A percentile compares a stretch with the other conserved stretches of the same genome.
Evolutionary conservation across 805 yeast genomes (phyloP).

Genomic region (Cyberlindnera galapagoensis): DNA sequence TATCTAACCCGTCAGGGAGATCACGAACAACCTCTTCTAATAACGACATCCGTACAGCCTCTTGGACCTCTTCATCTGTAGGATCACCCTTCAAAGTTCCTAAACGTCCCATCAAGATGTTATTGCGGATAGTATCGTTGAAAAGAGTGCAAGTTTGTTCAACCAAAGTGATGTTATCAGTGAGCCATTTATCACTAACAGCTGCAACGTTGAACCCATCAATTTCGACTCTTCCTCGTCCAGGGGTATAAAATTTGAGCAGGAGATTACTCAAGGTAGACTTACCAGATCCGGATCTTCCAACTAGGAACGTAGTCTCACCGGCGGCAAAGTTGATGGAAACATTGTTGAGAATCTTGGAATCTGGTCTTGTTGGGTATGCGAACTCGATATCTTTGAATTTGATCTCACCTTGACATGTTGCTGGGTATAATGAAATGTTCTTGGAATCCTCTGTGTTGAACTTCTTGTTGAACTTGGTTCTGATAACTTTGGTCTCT

Average conservation of each 20-base stretch:
- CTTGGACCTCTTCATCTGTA: slow-evolving; percentile 25
- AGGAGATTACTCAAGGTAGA: slow-evolving; percentile 70
- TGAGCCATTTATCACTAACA: slow-evolving; percentile 46
- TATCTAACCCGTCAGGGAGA: slow-evolving; percentile 50
- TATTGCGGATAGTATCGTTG: slow-evolving; percentile 53
- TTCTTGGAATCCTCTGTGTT: slow-evolving; percentile 11
- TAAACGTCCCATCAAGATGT: slow-evolving; percentile 48
- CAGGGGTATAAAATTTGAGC: slow-evolving; percentile 46
- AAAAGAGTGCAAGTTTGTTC: slow-evolving; percentile 69
- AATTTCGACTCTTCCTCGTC: slow-evolving; percentile 50
- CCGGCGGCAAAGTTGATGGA: slow-evolving; percentile 39
- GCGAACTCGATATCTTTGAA: slow-evolving; percentile 53
- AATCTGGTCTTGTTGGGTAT: slow-evolving; percentile 52
- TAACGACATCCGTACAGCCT: slow-evolving; percentile 47
- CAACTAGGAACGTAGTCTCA: slow-evolving; percentile 59
- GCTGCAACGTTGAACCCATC: slow-evolving; percentile 43
- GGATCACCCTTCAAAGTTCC: slow-evolving; percentile 18
- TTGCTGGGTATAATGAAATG: slow-evolving; percentile 19
- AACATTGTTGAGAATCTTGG: slow-evolving; percentile 41
- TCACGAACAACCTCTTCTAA: slow-evolving; percentile 41
- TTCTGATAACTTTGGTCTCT: slow-evolving; percentile 5
- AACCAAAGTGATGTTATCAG: slow-evolving; percentile 60
- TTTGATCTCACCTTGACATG: slow-evolving; percentile 42
- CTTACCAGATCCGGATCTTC: slow-evolving; percentile 91
- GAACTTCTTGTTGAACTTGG: slow-evolving; percentile 7